These are phyloP conservation scores for Eucalyptus marginata DNA, from an alignment of 345 rosid species.

Conservation along the genomic window DNA sequence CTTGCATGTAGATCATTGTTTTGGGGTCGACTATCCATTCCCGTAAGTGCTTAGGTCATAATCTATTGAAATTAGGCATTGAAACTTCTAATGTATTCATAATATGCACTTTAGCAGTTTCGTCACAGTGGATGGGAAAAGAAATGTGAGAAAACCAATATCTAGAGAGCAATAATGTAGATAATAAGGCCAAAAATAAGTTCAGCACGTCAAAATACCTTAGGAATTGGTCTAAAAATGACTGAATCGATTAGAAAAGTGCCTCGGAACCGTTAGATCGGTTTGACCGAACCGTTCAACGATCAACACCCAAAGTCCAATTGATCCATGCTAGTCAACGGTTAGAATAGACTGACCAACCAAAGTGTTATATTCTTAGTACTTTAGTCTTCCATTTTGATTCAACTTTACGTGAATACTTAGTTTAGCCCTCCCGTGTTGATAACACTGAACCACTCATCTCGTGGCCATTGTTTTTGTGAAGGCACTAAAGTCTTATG, in stretches of 20 bases:
- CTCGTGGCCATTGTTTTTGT: neutral
- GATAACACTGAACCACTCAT: too few species aligned
- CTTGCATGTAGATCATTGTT: neutral
- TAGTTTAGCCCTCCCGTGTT: too few species aligned
- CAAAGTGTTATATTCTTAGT: too few species aligned
- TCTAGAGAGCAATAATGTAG: neutral
- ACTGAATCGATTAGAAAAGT: neutral
- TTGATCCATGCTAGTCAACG: neutral
- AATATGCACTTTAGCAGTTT: neutral
- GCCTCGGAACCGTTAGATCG: neutral
- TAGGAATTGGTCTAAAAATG: rapidly evolving
- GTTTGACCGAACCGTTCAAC: rapidly evolving
- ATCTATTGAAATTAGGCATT: neutral
- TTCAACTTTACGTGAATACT: too few species aligned
- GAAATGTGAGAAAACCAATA: too few species aligned
- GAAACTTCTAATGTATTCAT: neutral
- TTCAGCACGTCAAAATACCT: neutral
- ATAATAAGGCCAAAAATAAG: neutral
- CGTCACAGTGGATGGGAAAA: neutral
- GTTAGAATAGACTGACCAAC: neutral
- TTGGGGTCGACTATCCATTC: neutral
- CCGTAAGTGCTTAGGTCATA: neutral
- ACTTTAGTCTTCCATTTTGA: too few species aligned
- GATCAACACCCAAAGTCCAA: neutral
- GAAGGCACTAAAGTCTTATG: neutral